Evolutionary conservation across 1,284 basidiomycete genomes (phyloP), one percentile per base, ranked within the genome.

Genomic region (Marasmius fiardii): DNA sequence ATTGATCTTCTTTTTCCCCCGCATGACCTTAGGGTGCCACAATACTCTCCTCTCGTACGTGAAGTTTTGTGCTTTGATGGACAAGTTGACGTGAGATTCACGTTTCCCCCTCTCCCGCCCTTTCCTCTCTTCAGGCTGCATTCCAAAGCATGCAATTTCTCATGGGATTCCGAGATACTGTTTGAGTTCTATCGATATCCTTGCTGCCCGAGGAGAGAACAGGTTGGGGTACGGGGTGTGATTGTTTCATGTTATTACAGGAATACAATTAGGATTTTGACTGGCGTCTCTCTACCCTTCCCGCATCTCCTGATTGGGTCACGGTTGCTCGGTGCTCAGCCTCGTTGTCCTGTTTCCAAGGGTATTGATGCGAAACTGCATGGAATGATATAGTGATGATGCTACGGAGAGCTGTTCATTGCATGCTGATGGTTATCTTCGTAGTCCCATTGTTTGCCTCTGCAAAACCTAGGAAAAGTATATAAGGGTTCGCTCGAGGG

Each of bases 121-220:
- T 34, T 21, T 14, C 14, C 41, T 26, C 12, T 10, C 28, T 4
- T 31, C 54, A 86, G 81, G 83, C 86, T 44, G 79, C 83, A 1
- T 83, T 86, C 71, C 86, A 88, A 65, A 81, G 76, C 51, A 87
- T 89, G 85, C 70, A 83, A 63, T 88, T 79, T 64, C 66, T 89
- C 57, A 77, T 89, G 80, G 87, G 87, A 14, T 81, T 83, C 68
- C 79, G 86, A 56, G 62, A 67, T 2, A 74, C 67, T 3, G 77
- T 75, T 31, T 55, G 33, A 53, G 35, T 35, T 24, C 21, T 6
- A 23, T 12, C n/a, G n/a, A n/a, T 28, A 43, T 24, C 34, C n/a
- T 20, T 41, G 34, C 23, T 12, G 6, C 24, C 7, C 18, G 35
- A n/a, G 21, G 12, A 31, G 14, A 31, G 28, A 31, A 4, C 28